A percentile compares a stretch with the other conserved stretches of the same genome.
Conservation (phyloP, 345 rosid species). For the Capsella bursapastoris region DNA sequence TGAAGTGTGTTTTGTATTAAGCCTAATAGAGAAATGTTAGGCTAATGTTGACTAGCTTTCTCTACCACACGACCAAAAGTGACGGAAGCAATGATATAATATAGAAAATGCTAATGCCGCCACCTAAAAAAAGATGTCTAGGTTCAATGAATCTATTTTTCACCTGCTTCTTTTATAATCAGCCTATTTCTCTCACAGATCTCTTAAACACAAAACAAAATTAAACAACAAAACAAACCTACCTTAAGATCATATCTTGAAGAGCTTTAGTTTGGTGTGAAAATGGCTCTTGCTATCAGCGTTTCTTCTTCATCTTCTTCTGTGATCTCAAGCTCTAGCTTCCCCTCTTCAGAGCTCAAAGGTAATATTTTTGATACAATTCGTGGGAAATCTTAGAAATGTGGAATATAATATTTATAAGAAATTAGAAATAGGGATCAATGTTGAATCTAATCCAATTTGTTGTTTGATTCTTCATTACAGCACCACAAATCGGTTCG, state of each 20-base stretch:
- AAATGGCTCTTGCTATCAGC: constrained; percentile 61
- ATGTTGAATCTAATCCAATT: not conserved
- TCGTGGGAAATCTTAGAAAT: not conserved
- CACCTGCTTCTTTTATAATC: constrained; percentile 34
- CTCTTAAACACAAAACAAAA: constrained; percentile 15
- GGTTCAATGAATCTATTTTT: constrained; percentile 47
- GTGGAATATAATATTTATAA: no score
- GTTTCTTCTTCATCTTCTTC: constrained; percentile 51
- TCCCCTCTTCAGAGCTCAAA: constrained; percentile 50
- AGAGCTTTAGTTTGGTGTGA: constrained; percentile 1
- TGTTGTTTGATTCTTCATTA: not conserved
- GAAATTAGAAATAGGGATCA: not conserved
- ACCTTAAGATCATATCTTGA: not conserved
- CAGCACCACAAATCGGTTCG: constrained; percentile 64
- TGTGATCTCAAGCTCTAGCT: constrained; percentile 41
- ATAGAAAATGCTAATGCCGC: constrained; percentile 32
- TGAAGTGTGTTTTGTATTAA: not conserved
- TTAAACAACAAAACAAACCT: not conserved
- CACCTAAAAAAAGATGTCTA: constrained; percentile 40
- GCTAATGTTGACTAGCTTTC: constrained; percentile 34
- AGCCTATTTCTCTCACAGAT: constrained; percentile 12
- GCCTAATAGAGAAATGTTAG: constrained; percentile 16
- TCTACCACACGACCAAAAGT: constrained; percentile 40
- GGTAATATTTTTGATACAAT: constrained; percentile 38
- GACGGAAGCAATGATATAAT: constrained; percentile 43